A percentile compares a stretch with the other conserved stretches of the same genome.
Conservation (phyloP, 352 stramenopile genomes). For the Aphanomyces cochlioides region DNA sequence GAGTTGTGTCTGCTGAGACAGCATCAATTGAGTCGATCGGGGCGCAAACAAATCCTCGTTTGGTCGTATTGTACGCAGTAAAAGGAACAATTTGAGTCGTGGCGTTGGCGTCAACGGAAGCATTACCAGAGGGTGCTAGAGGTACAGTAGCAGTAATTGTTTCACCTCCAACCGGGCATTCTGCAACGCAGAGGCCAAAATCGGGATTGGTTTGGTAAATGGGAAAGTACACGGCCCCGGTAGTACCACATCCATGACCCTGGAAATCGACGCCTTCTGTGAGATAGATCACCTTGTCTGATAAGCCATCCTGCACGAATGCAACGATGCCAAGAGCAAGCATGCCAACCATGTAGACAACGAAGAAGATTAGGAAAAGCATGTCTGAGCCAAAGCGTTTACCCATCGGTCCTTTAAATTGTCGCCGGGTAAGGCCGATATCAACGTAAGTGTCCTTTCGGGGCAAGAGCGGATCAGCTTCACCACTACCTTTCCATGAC, state of each 20-base stretch:
- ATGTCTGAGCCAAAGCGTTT: slow-evolving; percentile 58
- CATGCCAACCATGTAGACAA: slow-evolving; percentile 75
- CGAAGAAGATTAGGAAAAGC: slow-evolving; percentile 50
- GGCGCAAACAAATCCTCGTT: slow-evolving; percentile 22
- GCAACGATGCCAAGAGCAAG: slow-evolving; percentile 58
- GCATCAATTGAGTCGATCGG: slow-evolving; percentile 16
- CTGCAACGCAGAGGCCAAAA: slow-evolving; percentile 71
- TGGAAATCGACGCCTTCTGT: slow-evolving; percentile 75
- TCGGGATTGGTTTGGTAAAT: slow-evolving; percentile 62
- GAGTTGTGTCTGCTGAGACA: slow-evolving; percentile 38
- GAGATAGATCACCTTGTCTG: slow-evolving; percentile 69
- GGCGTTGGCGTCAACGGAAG: neutral
- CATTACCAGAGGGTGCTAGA: slow-evolving; percentile 35
- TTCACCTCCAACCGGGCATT: slow-evolving; percentile 49
- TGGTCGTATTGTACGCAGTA: slow-evolving; percentile 11
- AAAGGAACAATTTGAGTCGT: neutral
- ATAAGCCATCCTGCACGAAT: slow-evolving; percentile 63
- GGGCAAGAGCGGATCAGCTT: slow-evolving; percentile 27
- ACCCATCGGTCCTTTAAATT: slow-evolving; percentile 42
- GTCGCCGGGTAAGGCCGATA: slow-evolving; percentile 35
- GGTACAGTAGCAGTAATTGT: slow-evolving; percentile 50
- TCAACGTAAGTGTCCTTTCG: slow-evolving; percentile 27
- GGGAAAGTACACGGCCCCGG: slow-evolving; percentile 69
- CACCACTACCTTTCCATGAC: slow-evolving; percentile 1
- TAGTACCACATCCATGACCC: slow-evolving; percentile 48